Percentiles rank a stretch among this genome's conserved stretches.
Evolutionary conservation across 192 early-diverging fungal species (phyloP).

Genomic region (Gigaspora rosea): DNA sequence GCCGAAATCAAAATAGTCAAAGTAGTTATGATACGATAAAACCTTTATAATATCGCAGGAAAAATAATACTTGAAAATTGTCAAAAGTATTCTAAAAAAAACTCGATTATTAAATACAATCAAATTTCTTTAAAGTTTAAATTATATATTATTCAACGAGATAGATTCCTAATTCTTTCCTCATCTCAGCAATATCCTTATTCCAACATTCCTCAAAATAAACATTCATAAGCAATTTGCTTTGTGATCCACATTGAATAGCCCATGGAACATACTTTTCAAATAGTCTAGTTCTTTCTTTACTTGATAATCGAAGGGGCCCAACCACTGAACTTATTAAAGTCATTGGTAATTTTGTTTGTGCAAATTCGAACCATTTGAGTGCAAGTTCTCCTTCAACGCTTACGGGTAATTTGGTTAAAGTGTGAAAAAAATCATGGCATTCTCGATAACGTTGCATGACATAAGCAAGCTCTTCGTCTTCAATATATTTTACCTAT

Average conservation of each 20-base stretch:
- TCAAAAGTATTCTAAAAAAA: no score
- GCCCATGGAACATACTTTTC: conserved; percentile 89
- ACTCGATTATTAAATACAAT: no score
- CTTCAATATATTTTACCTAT: conserved; percentile 84
- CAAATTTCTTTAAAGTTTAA: no score
- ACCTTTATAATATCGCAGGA: no score
- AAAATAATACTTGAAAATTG: no score
- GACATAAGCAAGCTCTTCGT: conserved; percentile 91
- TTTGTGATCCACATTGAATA: conserved; percentile 73
- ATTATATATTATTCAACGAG: neutral
- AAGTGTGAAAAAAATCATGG: conserved; percentile 92
- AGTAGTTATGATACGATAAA: no score
- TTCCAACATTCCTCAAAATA: conserved; percentile 87
- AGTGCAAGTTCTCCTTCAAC: conserved; percentile 91
- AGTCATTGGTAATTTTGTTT: conserved; percentile 89
- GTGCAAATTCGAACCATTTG: conserved; percentile 93
- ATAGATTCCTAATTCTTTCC: conserved; percentile 72
- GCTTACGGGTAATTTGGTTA: conserved; percentile 78
- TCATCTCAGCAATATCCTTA: conserved; percentile 64
- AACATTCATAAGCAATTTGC: conserved; percentile 83
- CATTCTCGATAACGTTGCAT: conserved; percentile 91
- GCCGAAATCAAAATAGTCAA: no score
- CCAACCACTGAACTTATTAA: conserved; percentile 82
- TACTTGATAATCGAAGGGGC: conserved; percentile 64
- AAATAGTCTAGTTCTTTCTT: conserved; percentile 67